These are phyloP conservation scores for Pleurotus eryngii DNA, from an alignment of 768 basidiomycete genomes.

Conservation along the genomic window DNA sequence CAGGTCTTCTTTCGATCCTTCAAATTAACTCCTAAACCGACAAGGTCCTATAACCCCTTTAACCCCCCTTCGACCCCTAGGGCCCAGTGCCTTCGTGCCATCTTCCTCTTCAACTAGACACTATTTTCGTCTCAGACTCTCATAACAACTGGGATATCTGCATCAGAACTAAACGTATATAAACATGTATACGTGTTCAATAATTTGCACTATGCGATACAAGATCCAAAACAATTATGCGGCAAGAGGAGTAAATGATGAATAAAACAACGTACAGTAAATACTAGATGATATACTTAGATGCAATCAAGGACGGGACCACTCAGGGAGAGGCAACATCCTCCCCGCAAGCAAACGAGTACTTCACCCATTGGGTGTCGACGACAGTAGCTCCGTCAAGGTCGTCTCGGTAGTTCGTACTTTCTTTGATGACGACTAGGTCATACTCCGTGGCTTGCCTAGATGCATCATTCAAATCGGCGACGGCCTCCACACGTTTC, in stretches of 20 bases:
- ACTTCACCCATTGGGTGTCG: slow-evolving; percentile 72
- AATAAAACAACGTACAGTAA: neutral
- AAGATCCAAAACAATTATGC: neutral
- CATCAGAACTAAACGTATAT: neutral
- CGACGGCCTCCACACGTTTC: slow-evolving; percentile 59
- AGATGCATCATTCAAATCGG: slow-evolving; percentile 41
- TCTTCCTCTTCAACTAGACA: too few species aligned
- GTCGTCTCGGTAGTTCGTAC: slow-evolving; percentile 24
- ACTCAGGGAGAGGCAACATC: slow-evolving; percentile 33
- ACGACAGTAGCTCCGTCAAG: slow-evolving; percentile 36
- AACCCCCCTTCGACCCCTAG: too few species aligned
- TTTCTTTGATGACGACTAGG: slow-evolving; percentile 61
- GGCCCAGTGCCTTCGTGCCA: too few species aligned
- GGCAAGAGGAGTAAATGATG: neutral
- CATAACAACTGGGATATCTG: too few species aligned
- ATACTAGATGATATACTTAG: neutral
- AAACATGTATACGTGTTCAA: neutral
- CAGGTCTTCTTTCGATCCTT: too few species aligned
- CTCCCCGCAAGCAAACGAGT: slow-evolving; percentile 71
- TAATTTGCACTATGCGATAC: neutral
- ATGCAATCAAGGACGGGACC: slow-evolving; percentile 11
- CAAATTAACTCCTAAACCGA: too few species aligned
- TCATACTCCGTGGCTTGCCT: slow-evolving; percentile 41
- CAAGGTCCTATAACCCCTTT: too few species aligned
- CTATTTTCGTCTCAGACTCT: too few species aligned